Base-by-base conservation (phyloP, 192 early-diverging fungal genomes). In the Irineochytrium annulatum region DNA sequence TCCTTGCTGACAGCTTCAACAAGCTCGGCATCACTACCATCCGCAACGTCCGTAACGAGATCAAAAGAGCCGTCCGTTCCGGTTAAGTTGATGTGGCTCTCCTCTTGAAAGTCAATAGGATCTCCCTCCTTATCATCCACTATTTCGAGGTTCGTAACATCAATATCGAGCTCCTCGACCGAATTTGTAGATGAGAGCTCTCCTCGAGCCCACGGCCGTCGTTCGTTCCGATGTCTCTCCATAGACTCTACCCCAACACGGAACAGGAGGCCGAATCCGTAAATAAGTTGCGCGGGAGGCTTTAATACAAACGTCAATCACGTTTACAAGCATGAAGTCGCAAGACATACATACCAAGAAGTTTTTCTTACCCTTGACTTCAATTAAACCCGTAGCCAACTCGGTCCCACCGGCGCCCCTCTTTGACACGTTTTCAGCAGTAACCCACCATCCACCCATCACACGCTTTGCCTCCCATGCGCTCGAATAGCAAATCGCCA, bases 391-490 rank as follows among this genome's bases (percentile, higher is more conserved):
- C n/a, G n/a, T n/a, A n/a, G n/a, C n/a, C 4, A 5, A 22, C 13
- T 52, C n/a, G 14, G 60, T 34, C 6, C 22, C 46, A 26, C 37
- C 29, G 5, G 48, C 60, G n/a, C 51, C 91, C 1, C 87, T 84
- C 67, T 94, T 95, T 57, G 87, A 87, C 19, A 96, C 90, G 66
- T 96, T 91, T 55, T 87, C 76, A 0, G 84, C 84, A 48, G 84
- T 66, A 5, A 97, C 95, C 95, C 96, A 99, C 82, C 89, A 99
- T 0, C 95, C 92, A 26, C 83, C 85, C 3, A 91, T 94, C 16
- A 97, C 84, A 62, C 96, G 90, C 67, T 99, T 99, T 24, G 91
- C 83, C 48, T 99, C 96, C 96, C 96, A 99, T 8, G 96, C 96
- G 24, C 87, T 86, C 29, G 90, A 93, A 68, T 91, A 85, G 52